Percentiles rank a stretch among this genome's conserved stretches.
These are phyloP conservation scores for Narthecium ossifragum DNA, from an alignment of 106 monocot species.

Conservation along the genomic window DNA sequence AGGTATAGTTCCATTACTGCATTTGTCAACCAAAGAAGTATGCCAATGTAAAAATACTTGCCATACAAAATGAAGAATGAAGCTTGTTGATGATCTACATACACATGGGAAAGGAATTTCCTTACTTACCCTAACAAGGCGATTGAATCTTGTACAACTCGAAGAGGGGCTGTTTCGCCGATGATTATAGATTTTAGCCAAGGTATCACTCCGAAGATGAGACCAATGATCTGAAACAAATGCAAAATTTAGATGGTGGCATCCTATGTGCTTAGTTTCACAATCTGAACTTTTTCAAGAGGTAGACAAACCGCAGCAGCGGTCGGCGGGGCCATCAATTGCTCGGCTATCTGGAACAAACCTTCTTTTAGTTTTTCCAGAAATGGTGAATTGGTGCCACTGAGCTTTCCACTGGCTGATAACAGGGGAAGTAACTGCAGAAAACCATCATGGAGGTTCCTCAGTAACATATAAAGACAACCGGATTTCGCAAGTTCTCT, in stretches of 20 bases:
- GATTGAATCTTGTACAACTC: constrained; percentile 49
- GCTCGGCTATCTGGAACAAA: constrained; percentile 28
- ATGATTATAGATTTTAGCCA: constrained; percentile 51
- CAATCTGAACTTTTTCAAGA: background rate
- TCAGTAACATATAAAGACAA: no score
- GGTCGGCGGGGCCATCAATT: constrained; percentile 62
- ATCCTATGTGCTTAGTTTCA: background rate
- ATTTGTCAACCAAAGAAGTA: background rate
- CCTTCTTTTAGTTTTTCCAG: constrained; percentile 23
- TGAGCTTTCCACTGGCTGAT: constrained; percentile 6
- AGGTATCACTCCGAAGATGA: constrained; percentile 48
- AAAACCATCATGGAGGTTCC: no score
- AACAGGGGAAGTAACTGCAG: constrained; percentile 22
- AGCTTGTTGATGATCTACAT: no score
- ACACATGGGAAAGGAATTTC: no score
- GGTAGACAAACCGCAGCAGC: constrained; percentile 36
- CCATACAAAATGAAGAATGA: background rate
- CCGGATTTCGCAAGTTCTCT: no score
- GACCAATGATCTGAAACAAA: constrained; percentile 42
- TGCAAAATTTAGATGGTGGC: background rate
- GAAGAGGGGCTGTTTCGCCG: constrained; percentile 44
- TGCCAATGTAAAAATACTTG: background rate
- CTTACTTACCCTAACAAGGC: constrained; percentile 49
- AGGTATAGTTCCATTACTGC: constrained; percentile 17
- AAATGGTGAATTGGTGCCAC: constrained; percentile 3